Percentiles rank a stretch among this genome's conserved stretches.
phyloP scores from a whole-genome alignment of 2,329 filamentous ascomycete species.

The Fusarium sp. region DNA sequence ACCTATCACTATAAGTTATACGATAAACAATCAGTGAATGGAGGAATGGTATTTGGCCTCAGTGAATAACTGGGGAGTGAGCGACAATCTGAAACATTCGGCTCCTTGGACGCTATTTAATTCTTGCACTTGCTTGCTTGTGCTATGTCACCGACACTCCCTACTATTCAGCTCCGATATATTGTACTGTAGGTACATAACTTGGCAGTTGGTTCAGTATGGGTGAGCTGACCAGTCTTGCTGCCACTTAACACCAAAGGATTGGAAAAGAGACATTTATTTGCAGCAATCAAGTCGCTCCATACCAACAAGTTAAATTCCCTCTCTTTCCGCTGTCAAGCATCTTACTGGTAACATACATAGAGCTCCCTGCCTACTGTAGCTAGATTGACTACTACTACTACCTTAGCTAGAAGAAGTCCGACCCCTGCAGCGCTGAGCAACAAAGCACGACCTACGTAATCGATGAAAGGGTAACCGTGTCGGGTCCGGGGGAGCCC shows the following conservation, averaged over 20 bases:
- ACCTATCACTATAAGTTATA: slow-evolving; percentile 4
- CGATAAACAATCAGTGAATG: neutral
- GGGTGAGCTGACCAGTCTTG: neutral
- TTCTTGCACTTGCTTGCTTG: slow-evolving; percentile 18
- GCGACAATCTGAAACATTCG: slow-evolving; percentile 7
- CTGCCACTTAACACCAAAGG: neutral
- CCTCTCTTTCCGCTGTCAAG: slow-evolving; percentile 8
- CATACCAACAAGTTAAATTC: slow-evolving; percentile 16
- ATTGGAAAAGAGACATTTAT: slow-evolving; percentile 1
- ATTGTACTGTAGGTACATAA: neutral
- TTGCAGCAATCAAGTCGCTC: slow-evolving; percentile 16
- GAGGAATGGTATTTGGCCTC: slow-evolving; percentile 1
- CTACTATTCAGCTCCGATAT: neutral
- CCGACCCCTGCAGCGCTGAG: slow-evolving; percentile 41
- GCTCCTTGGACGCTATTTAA: neutral
- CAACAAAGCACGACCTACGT: slow-evolving; percentile 35
- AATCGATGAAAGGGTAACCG: slow-evolving; percentile 28
- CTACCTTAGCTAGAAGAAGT: slow-evolving; percentile 6
- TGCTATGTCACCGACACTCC: slow-evolving; percentile 23
- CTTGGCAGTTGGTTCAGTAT: neutral
- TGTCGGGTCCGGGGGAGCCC: slow-evolving; percentile 29
- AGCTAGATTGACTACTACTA: neutral
- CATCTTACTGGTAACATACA: neutral
- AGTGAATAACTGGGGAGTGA: neutral
- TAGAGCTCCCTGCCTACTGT: neutral